These are phyloP conservation scores for Monascus ruber DNA, from an alignment of 2,329 filamentous ascomycete species.

Conservation along the genomic window DNA sequence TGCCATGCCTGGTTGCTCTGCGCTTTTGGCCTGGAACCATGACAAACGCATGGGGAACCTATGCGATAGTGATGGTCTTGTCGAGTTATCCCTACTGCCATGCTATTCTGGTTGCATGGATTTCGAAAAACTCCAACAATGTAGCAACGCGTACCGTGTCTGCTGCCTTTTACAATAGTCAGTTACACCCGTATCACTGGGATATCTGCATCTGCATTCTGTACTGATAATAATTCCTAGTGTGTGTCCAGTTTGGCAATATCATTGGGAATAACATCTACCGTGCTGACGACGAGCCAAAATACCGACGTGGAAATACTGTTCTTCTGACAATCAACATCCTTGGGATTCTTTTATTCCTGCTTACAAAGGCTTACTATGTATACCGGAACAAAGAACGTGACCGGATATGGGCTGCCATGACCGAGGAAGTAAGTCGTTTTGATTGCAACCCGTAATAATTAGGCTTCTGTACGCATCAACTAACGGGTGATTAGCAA, in stretches of 20 bases:
- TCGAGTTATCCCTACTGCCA: conserved; percentile 47
- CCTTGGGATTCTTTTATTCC: conserved; percentile 35
- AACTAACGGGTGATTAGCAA: not conserved
- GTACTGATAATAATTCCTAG: conserved; percentile 4
- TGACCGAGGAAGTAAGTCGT: conserved; percentile 22
- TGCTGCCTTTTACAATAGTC: conserved; percentile 49
- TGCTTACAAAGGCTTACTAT: conserved; percentile 24
- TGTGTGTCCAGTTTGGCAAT: conserved; percentile 21
- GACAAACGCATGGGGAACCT: conserved; percentile 40
- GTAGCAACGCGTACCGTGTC: conserved; percentile 53
- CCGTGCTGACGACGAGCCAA: conserved; percentile 40
- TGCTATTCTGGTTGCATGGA: conserved; percentile 50
- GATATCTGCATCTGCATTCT: conserved; percentile 1
- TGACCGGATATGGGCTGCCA: conserved; percentile 21
- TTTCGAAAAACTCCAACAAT: conserved; percentile 50
- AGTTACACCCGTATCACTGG: conserved; percentile 2
- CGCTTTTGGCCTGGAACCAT: conserved; percentile 33
- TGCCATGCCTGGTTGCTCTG: conserved; percentile 48
- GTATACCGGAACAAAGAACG: conserved; percentile 26
- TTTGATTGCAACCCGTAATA: no score
- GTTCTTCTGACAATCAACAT: conserved; percentile 40
- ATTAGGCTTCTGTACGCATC: not conserved
- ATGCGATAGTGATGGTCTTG: conserved; percentile 38
- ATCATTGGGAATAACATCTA: conserved; percentile 37
- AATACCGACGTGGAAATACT: conserved; percentile 43